Percentiles rank a stretch among this genome's conserved stretches.
Evolutionary conservation across 805 yeast species (phyloP).

Genomic region (Hanseniaspora guilliermondii): DNA sequence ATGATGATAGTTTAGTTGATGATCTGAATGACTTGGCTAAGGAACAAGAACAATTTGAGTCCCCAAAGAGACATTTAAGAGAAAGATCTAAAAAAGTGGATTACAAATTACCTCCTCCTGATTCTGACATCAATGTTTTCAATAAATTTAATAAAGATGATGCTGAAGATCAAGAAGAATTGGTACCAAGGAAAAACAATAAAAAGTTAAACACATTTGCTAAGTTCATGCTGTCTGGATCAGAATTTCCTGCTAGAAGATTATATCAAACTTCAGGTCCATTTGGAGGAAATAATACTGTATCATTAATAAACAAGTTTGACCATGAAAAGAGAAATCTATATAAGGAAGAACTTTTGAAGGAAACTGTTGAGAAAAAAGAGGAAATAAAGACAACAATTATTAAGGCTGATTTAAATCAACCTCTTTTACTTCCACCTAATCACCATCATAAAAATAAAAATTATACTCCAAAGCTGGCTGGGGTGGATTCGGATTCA

Average conservation of each 20-base stretch:
- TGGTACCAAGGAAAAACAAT: constrained; percentile 14
- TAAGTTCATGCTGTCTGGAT: constrained; percentile 15
- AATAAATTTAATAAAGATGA: constrained; percentile 14
- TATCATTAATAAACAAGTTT: constrained; percentile 36
- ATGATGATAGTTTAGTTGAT: constrained; percentile 20
- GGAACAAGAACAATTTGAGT: constrained; percentile 18
- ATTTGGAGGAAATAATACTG: constrained; percentile 91
- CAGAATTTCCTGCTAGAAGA: constrained; percentile 40
- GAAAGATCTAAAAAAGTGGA: constrained; percentile 64
- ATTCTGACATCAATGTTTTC: constrained; percentile 23
- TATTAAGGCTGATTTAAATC: constrained; percentile 10
- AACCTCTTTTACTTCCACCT: constrained; percentile 6
- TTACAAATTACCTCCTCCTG: constrained; percentile 74
- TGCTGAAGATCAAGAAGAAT: constrained; percentile 25
- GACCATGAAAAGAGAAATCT: constrained; percentile 40
- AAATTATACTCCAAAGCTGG: constrained; percentile 15
- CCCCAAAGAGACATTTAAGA: constrained; percentile 40
- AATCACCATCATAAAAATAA: background rate
- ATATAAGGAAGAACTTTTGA: background rate
- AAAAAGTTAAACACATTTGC: constrained; percentile 11
- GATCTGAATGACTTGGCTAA: constrained; percentile 17
- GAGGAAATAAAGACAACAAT: constrained; percentile 6
- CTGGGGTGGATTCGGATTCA: constrained; percentile 42
- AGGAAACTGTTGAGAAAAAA: constrained; percentile 9
- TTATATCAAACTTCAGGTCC: constrained; percentile 93